Base-by-base conservation (phyloP, 2,329 filamentous ascomycete species). In the Fusarium abutilonis region DNA sequence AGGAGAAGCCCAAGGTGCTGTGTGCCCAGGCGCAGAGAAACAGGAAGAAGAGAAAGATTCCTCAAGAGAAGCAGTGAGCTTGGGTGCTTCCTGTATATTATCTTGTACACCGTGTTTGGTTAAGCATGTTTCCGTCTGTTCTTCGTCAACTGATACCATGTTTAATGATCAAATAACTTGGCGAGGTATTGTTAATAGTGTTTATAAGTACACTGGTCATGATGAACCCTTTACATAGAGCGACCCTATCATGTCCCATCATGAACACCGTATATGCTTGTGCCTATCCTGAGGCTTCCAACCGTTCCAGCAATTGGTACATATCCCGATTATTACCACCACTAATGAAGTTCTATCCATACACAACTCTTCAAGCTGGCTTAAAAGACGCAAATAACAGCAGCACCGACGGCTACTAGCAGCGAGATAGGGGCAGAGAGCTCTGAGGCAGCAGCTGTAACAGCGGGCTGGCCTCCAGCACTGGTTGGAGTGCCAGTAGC, bases 21-120 rank as follows among this genome's bases (percentile, higher is more conserved):
- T 97, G 93, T 77, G 85, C 86, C 69, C 76, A 80, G 66, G 93
- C 92, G 38, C 80, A 86, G 72, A 86, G 89, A 66, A 76, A 77
- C 2, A 75, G 86, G 64, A 77, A 77, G 50, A 80, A 77, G 74
- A 81, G 85, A 75, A 83, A 84, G 52, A 50, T 68, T 44, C 69
- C 69, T 19, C 21, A 41, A 8, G 45, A 47, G 35, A 59, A 60
- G 32, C 11, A 63, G 26, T 56, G 17, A 42, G 14, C 19, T 19
- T 19, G 4, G 19, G 19, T 19, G 19, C 19, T 3, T 19, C 19
- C 19, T 19, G 19, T 19, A 19, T 19, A 19, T 19, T 19, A 19
- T 19, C 19, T 19, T 19, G 19, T 19, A 19, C 19, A 3, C 19
- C 19, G 19, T 19, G 19, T 19, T 19, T 19, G 19, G 19, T 19